Evolutionary conservation across 192 early-diverging fungal species (phyloP), one percentile per base, ranked within the genome.

Genomic region (Backusella luteola): DNA sequence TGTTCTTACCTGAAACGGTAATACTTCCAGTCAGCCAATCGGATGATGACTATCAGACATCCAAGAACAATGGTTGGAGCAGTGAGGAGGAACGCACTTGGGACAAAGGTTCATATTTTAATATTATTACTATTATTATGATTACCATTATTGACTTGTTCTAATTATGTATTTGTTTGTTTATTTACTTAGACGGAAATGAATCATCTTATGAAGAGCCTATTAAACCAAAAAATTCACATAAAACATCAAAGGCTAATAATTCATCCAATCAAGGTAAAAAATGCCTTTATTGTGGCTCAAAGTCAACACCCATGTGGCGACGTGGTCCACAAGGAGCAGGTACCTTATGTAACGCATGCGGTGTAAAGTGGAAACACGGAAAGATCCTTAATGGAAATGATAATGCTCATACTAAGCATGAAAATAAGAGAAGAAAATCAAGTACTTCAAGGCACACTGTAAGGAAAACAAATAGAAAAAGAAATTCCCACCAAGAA

Each of bases 361-460:
- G 93, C 73, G 93, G 93, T 11, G 93, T 94, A 12, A 93, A 93
- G 69, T 94, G 93, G 93, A 93, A 92, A 69, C 86, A 91, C 53
- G 93, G 93, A 71, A 95, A 94, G 76, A 92, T 94, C 38, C 66
- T 92, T 44, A 73, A 80, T 42, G 86, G 81, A n/a, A 67, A 67
- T 44, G 74, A 67, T 49, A 42, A 74, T 23, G 42, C 36, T 34
- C 17, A 32, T 38, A 66, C 29, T 15, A 34, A 41, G 46, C 29
- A 19, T n/a, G 56, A 70, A 68, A 75, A 71, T 29, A 79, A 79
- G 32, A 67, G 77, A 49, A 79, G 74, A 38, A 79, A 73, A 32
- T 67, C 77, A 12, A 71, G 68, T 69, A 63, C 56, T 29, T 46
- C 76, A 19, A 41, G 70, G 41, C 39, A 32, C 29, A 39, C 7